These are phyloP conservation scores for Hypocreales sp. DNA, from an alignment of 2,329 filamentous ascomycete species.

Conservation along the genomic window DNA sequence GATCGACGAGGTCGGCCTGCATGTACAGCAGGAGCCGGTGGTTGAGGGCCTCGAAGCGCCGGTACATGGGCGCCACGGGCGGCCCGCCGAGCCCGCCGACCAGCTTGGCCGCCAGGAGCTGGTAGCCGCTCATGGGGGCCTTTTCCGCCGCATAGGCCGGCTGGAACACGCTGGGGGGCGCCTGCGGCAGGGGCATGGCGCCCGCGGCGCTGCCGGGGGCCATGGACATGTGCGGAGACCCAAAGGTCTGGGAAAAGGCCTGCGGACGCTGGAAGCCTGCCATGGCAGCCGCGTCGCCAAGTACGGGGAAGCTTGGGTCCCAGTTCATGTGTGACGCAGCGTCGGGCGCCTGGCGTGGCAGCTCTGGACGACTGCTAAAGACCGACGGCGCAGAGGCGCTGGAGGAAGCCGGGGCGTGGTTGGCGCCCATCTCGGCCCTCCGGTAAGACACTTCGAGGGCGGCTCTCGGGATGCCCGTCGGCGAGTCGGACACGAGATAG, in stretches of 20 bases:
- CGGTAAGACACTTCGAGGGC: conserved; percentile 2
- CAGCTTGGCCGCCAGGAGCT: conserved; percentile 42
- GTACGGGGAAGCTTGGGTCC: neutral
- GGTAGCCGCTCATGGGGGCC: conserved; percentile 41
- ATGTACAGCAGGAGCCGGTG: conserved; percentile 70
- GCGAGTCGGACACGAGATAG: conserved; percentile 6
- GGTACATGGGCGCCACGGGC: conserved; percentile 50
- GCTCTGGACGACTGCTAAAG: neutral
- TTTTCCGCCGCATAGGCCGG: conserved; percentile 4
- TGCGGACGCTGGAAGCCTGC: neutral
- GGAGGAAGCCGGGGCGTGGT: neutral
- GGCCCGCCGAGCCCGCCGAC: conserved; percentile 10
- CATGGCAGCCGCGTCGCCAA: neutral
- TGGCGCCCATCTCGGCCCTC: neutral
- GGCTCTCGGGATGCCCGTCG: conserved; percentile 1
- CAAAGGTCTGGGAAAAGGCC: neutral
- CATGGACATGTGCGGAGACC: conserved; percentile 1
- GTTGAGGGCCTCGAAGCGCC: conserved; percentile 68
- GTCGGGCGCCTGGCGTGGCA: too few species aligned
- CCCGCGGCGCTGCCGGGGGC: neutral
- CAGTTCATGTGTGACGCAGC: too few species aligned
- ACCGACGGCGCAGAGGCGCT: neutral
- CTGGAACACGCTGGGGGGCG: neutral
- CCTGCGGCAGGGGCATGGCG: neutral
- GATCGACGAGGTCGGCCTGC: conserved; percentile 69